Base-by-base conservation (phyloP, 768 basidiomycete genomes). In the Lactarius indigo region DNA sequence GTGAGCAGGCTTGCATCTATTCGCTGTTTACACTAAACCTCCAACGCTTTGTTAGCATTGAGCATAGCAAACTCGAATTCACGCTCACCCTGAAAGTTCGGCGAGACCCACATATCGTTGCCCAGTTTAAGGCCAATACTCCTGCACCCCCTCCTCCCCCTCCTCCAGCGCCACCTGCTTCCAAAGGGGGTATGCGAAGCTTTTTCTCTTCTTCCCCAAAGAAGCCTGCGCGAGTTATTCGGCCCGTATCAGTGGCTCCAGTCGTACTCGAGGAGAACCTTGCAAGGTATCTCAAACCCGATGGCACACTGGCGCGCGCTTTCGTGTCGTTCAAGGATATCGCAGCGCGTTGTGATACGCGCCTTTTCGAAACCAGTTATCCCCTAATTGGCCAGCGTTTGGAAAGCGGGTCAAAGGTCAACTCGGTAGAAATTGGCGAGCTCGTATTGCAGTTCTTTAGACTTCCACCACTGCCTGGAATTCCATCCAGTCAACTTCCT, bases 61-160 rank as follows among this genome's bases (percentile, higher is more conserved):
- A 95, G 73, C 93, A 96, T 73, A 92, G 86, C 79, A 97, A 97
- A 75, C 87, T 98, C 63, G 94, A 97, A 74, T 97, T 98, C 78
- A 94, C 94, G 3, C 83, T 98, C 28, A 91, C 89, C 1, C 77
- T 98, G 72, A 95, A 94, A 74, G 81, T 98, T 72, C 87, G 90
- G 56, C 86, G 89, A 56, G 93, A 96, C 75, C 86, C 91, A 35
- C 94, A 97, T 71, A 89, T 97, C 70, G 79, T 87, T 55, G 79
- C 89, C 2, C 91, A 94, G 72, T 87, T 89, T 75, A 90, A 90
- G 70, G 83, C 86, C 3, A 79, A 87, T 58, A 75, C 77, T 18
- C 81, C 85, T 26, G 75, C 83, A n/a, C 79, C 83, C 3, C 77
- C 81, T 7, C 79, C 82, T 1, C 68, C 73, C 20, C 70, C 73